Base-by-base conservation (phyloP, 2,329 filamentous ascomycete genomes). In the Apiospora rasikravindrae region DNA sequence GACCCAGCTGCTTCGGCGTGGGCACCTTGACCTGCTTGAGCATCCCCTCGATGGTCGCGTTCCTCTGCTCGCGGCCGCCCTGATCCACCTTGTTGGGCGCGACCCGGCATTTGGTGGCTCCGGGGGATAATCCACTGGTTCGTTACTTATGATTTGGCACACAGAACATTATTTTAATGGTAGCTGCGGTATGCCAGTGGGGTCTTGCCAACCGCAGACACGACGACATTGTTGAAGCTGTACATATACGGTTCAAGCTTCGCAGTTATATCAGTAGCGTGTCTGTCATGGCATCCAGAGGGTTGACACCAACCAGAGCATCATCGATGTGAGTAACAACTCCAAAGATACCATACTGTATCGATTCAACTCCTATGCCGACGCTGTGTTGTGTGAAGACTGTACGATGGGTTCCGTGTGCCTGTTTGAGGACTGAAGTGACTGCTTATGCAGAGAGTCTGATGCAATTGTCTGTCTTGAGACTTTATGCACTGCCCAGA, bases 121-220 rank as follows among this genome's bases (percentile, higher is more conserved):
- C n/a, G 19, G 45, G 22, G 19, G 45, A 37, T 37, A 37, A 37
- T 8, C 37, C 8, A 37, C n/a, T 26, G 47, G 8, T 51, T 24
- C n/a, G n/a, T 26, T 13, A 81, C 67, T 69, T 24, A 42, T 16
- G 67, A 40, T 53, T 70, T 72, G 24, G 45, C 53, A 10, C 67
- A 51, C 8, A 72, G 29, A 0, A 70, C n/a, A 24, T 70, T 67
- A 13, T 81, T 81, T 6, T 86, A 84, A 73, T 88, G 86, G 73
- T 84, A 87, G n/a, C 84, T 77, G 7, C 70, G 49, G 53, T 72
- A 72, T 16, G 61, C n/a, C 10, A 70, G 11, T 1, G 67, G 71
- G 1, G 51, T 70, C 33, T 70, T 47, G 11, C 71, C 71, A 45
- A 70, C 49, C 2, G 44, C 53, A 37, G 14, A 33, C 53, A 61